Evolutionary conservation across 176 grass and related monocot species (phyloP).

Genomic region (Pontederia paniculata): DNA sequence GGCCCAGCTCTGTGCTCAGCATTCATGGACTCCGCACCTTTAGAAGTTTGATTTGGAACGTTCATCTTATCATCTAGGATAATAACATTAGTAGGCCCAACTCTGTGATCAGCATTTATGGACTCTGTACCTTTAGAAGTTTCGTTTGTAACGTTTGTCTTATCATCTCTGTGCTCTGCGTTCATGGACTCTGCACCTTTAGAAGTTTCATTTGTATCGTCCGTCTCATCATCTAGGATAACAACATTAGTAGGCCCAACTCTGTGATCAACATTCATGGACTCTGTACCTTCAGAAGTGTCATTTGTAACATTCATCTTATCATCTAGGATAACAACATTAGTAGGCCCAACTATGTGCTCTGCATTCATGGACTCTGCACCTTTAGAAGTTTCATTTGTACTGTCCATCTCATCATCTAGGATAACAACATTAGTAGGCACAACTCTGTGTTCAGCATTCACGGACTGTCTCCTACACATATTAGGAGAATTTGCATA

Average conservation of each 20-base stretch:
- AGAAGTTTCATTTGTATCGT: too few species aligned
- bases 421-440: background rate
- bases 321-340: slow-evolving; percentile 2
- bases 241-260: slow-evolving; percentile 5
- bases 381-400: too few species aligned
- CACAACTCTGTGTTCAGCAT: slow-evolving; percentile 14
- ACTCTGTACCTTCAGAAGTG: background rate
- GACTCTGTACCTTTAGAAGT: background rate
- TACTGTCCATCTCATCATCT: too few species aligned
- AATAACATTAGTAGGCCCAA: slow-evolving; percentile 4
- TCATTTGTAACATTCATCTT: background rate
- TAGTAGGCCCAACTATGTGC: slow-evolving; percentile 13
- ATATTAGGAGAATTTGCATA: slow-evolving; percentile 13
- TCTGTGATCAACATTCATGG: slow-evolving; percentile 11
- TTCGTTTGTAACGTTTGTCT: background rate
- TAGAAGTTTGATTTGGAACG: too few species aligned
- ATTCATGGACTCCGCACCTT: too few species aligned
- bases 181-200: too few species aligned
- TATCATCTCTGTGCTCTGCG: too few species aligned
- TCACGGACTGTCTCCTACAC: slow-evolving; percentile 12
- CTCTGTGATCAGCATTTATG: slow-evolving; percentile 12
- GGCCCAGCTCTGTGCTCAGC: too few species aligned
- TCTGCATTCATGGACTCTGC: too few species aligned
- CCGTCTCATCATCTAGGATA: background rate
- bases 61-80: background rate